A percentile compares a stretch with the other conserved stretches of the same genome.
These are phyloP conservation scores for Epicoccum sorghinum DNA, from an alignment of 2,329 filamentous ascomycete species.

Conservation along the genomic window DNA sequence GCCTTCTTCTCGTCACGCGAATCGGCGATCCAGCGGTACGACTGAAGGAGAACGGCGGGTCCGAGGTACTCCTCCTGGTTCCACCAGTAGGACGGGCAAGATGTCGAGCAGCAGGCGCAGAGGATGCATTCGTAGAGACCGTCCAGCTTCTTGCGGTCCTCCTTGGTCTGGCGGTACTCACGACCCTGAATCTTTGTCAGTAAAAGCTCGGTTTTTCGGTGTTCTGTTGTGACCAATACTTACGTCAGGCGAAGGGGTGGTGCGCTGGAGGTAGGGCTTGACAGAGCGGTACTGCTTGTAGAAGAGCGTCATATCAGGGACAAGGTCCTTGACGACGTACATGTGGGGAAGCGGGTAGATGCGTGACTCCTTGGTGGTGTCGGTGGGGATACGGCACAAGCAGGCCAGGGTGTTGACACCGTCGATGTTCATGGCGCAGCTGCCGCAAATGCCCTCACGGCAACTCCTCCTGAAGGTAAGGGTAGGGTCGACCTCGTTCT, in stretches of 20 bases:
- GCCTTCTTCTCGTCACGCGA: constrained; percentile 88
- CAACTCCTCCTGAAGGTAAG: constrained; percentile 95
- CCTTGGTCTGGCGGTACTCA: constrained; percentile 89
- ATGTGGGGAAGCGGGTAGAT: constrained; percentile 98
- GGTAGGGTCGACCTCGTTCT: constrained; percentile 98
- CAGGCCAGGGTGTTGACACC: constrained; percentile 97
- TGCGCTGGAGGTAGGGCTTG: constrained; percentile 95
- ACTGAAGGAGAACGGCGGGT: constrained; percentile 94
- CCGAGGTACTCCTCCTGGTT: constrained; percentile 98
- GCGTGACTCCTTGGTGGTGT: constrained; percentile 80
- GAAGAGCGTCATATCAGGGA: constrained; percentile 96
- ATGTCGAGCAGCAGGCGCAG: constrained; percentile 98
- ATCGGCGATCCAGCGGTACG: constrained; percentile 96
- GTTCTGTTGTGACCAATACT: constrained; percentile 45
- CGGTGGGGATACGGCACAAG: constrained; percentile 92
- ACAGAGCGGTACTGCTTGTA: constrained; percentile 99
- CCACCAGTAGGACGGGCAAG: constrained; percentile 99
- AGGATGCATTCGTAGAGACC: constrained; percentile 99
- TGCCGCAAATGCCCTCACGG: constrained; percentile 97
- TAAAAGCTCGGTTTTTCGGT: not conserved
- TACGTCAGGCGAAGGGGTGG: constrained; percentile 83
- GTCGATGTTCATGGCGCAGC: constrained; percentile 99
- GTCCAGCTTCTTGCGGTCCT: constrained; percentile 94
- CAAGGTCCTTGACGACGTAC: constrained; percentile 98
- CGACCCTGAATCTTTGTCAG: constrained; percentile 68